Conservation (phyloP, 2,329 filamentous ascomycete genomes). For the Diaporthe longicolla region DNA sequence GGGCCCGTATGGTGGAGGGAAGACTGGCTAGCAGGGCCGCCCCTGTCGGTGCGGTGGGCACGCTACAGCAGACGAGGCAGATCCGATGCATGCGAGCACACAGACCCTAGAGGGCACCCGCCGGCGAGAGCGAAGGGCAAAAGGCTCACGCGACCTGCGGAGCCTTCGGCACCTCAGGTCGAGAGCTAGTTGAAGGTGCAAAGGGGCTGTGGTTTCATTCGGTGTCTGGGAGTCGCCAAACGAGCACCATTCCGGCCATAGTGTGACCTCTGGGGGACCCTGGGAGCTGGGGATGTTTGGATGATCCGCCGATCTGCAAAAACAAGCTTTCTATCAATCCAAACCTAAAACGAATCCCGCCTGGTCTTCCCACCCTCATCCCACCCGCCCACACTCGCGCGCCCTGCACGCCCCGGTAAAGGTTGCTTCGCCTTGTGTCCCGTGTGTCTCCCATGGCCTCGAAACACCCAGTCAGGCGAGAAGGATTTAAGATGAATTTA, state of each 20-base stretch:
- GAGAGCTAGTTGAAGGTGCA: neutral
- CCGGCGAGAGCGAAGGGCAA: conserved; percentile 11
- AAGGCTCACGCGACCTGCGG: conserved; percentile 25
- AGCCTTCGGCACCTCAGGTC: neutral
- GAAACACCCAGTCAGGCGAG: neutral
- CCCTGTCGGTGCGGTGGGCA: neutral
- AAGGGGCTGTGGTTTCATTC: conserved; percentile 26
- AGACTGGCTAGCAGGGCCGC: neutral
- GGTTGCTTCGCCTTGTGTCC: neutral
- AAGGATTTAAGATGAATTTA: conserved; percentile 6
- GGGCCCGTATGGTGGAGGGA: neutral
- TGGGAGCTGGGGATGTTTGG: conserved; percentile 21
- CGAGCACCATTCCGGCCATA: neutral
- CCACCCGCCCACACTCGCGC: neutral
- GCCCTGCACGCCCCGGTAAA: conserved; percentile 4
- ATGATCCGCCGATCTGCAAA: conserved; percentile 28
- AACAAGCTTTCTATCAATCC: conserved; percentile 37
- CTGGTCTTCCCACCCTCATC: neutral
- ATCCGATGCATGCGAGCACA: conserved; percentile 26
- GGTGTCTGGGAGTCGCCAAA: conserved; percentile 19
- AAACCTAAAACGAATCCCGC: conserved; percentile 24
- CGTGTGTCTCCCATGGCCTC: neutral
- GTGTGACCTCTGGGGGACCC: conserved; percentile 15
- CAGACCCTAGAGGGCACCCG: neutral
- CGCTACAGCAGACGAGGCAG: conserved; percentile 6